Base-by-base conservation (phyloP, 179 eudicot species). In the Amaranthus tricolor region DNA sequence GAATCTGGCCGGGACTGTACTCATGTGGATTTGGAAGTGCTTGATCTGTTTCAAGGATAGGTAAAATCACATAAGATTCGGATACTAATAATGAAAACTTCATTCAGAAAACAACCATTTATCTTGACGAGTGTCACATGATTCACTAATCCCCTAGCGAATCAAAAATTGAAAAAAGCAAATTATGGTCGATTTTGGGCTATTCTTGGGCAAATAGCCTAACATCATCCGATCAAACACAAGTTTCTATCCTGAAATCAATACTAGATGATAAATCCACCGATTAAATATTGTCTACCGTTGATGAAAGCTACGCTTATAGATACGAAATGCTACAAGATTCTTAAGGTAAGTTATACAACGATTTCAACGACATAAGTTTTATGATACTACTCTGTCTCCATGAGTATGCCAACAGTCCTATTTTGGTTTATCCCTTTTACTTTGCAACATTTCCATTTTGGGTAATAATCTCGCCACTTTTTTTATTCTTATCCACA, bases 1-100 rank as follows among this genome's bases (percentile, higher is more conserved):
- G 86, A 85, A 82, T 86, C 49, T 88, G 95, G 70, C 91, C 92
- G 48, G 84, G 84, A 76, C 70, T 70, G 76, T 86, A 83, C 78
- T 77, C 91, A 49, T 84, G 92, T 62, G 85, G 87, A 47, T 88
- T 82, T 71, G 73, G 79, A 55, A 79, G 88, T 14, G 60, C 81
- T 68, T 82, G 81, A 86, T 80, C 85, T 31, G 68, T 50, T 60
- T 72, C 76, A 81, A 43, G 24, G 61, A 71, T 10, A 74, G 54
- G 64, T 40, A 57, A 31, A 31, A 31, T 31, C 40, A 31, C 40
- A 31, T 31, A 31, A 31, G 40, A 31, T 31, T 31, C 40, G 40
- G 40, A 31, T 31, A 31, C 4, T 31, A 31, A 31, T 31, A 31
- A 31, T 31, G 40, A 31, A 31, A 31, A 31, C 40, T 31, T 31